phyloP scores from a whole-genome alignment of 768 basidiomycete species.

The Auriculariales sp. region DNA sequence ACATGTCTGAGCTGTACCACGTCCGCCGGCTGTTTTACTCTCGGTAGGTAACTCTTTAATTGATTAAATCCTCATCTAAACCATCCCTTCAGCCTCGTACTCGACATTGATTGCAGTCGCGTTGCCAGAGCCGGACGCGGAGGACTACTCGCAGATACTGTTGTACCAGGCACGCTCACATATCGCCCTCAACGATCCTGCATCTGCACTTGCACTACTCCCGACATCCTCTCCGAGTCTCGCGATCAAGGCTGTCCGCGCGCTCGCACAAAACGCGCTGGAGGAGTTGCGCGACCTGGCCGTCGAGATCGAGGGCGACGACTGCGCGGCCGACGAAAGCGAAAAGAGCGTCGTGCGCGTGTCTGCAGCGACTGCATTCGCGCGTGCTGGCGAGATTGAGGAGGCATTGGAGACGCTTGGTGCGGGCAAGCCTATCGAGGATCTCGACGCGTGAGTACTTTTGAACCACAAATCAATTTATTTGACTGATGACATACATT shows the following conservation, averaged over 20 bases:
- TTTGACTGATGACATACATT: neutral
- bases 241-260: conserved; percentile 51
- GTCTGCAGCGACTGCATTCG: conserved; percentile 77
- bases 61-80: neutral
- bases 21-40: conserved; percentile 63
- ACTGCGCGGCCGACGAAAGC: conserved; percentile 45
- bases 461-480: neutral
- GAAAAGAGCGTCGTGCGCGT: conserved; percentile 67
- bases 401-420: conserved; percentile 85
- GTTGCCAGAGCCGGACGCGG: conserved; percentile 44
- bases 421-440: conserved; percentile 46
- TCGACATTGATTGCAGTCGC: conserved; percentile 39
- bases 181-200: conserved; percentile 51
- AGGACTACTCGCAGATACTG: conserved; percentile 49
- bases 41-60: conserved; percentile 38
- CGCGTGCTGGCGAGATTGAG: conserved; percentile 70
- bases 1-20: conserved; percentile 41
- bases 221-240: conserved; percentile 46
- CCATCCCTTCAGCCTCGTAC: conserved; percentile 41
- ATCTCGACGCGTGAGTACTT: conserved; percentile 74
- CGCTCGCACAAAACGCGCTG: conserved; percentile 55
- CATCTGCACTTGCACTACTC: conserved; percentile 41
- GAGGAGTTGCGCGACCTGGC: conserved; percentile 78
- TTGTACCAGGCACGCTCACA: conserved; percentile 68
- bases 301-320: conserved; percentile 75